Conservation (phyloP, 176 grass and related monocot species). For the Leersia perrieri region DNA sequence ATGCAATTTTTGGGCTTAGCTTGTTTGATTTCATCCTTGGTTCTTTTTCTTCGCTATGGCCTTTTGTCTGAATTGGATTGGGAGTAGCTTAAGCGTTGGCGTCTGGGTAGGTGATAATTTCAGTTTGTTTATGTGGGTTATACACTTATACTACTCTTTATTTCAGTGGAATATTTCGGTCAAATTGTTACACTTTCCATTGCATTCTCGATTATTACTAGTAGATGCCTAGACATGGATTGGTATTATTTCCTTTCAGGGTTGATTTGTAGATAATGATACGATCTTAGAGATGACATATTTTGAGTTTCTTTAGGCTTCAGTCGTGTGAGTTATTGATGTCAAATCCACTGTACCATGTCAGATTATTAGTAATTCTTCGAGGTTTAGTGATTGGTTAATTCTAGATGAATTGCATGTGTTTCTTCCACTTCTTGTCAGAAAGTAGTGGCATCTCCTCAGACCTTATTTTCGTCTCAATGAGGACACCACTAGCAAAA, state of each 20-base stretch:
- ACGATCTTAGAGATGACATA: background rate
- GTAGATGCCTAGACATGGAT: background rate
- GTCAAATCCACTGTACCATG: background rate
- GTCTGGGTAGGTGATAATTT: background rate
- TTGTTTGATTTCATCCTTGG: background rate
- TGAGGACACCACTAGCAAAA: background rate
- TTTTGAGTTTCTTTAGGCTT: background rate
- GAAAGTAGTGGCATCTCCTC: background rate
- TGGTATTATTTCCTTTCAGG: background rate
- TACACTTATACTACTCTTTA: no score
- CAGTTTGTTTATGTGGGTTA: background rate
- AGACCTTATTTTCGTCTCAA: background rate
- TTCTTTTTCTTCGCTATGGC: background rate
- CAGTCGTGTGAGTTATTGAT: background rate
- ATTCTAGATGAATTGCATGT: background rate
- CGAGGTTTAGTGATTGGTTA: background rate
- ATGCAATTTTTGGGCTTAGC: background rate
- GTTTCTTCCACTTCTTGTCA: background rate
- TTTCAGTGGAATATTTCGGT: background rate
- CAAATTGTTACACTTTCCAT: background rate
- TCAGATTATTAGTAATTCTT: background rate
- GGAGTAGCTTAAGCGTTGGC: background rate
- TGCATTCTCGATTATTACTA: background rate
- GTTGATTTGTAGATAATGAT: background rate
- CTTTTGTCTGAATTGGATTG: background rate